phyloP scores from a whole-genome alignment of 106 monocot genomes.

The Platanthera guangdongensis region DNA sequence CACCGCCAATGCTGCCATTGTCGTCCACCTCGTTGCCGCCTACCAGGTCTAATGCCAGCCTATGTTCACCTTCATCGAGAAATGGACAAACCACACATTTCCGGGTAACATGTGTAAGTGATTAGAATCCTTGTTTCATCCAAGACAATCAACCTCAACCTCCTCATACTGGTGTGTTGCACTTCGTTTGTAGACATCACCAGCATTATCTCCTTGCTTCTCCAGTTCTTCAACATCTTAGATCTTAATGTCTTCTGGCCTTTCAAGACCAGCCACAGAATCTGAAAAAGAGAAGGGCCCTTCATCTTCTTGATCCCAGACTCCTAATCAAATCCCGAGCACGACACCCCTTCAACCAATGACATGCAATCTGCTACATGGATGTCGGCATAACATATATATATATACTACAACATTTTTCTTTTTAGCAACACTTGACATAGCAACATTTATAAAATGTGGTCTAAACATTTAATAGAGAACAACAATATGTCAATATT shows the following conservation, averaged over 20 bases:
- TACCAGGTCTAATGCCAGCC: conserved; percentile 59
- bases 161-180: conserved; percentile 27
- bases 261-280: no score
- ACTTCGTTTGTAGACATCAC: conserved; percentile 24
- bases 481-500: no score
- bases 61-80: conserved; percentile 33
- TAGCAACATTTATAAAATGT: no score
- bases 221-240: conserved; percentile 31
- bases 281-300: no score
- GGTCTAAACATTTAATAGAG: no score
- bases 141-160: conserved; percentile 11
- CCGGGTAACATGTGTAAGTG: conserved; percentile 12
- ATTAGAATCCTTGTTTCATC: conserved; percentile 11
- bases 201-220: conserved; percentile 27
- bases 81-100: conserved; percentile 3
- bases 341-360: conserved; percentile 20
- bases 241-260: no score
- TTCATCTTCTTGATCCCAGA: no score
- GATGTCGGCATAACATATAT: conserved; percentile 1
- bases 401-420: no score
- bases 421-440: no score
- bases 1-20: conserved; percentile 57
- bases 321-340: conserved; percentile 22
- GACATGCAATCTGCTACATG: conserved; percentile 30
- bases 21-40: conserved; percentile 67